Conservation (phyloP, 1,139 yeast species). For the Yamadazyma spencermartinsiae region DNA sequence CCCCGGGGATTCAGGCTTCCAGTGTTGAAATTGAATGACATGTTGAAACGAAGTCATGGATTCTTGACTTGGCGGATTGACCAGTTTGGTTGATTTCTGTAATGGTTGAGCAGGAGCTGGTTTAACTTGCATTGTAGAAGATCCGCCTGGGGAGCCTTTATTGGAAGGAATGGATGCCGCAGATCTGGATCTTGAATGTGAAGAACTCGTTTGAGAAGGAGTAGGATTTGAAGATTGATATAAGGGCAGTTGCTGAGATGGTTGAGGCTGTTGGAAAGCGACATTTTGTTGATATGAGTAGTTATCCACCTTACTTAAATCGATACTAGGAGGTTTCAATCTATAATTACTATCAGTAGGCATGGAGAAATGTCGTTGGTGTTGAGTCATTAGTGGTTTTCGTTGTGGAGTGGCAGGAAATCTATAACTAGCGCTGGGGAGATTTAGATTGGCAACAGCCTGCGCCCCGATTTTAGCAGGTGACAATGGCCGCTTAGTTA, state of each 20-base stretch:
- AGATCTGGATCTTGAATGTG: conserved; percentile 14
- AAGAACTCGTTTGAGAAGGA: conserved; percentile 5
- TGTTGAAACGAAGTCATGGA: conserved; percentile 55
- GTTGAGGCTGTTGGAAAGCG: conserved; percentile 8
- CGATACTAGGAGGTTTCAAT: conserved; percentile 14
- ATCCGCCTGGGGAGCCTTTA: conserved; percentile 25
- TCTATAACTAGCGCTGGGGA: conserved; percentile 35
- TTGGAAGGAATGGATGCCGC: conserved; percentile 8
- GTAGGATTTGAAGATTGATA: too few relatives aligned
- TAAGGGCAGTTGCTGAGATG: conserved; percentile 1
- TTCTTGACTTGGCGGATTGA: conserved; percentile 46
- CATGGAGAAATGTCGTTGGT: conserved; percentile 47
- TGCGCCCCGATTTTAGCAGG: conserved; percentile 76
- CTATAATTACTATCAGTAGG: conserved; percentile 29
- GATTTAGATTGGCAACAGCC: conserved; percentile 59
- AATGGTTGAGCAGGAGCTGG: conserved; percentile 49
- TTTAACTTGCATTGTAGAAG: conserved; percentile 44
- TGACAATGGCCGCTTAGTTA: conserved; percentile 35
- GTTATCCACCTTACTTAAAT: conserved; percentile 16
- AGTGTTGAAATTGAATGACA: conserved; percentile 52
- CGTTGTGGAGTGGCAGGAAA: conserved; percentile 15
- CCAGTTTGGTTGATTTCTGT: conserved; percentile 31
- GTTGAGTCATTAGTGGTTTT: conserved; percentile 23
- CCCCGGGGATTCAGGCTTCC: conserved; percentile 47
- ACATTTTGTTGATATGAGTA: conserved; percentile 7